A percentile compares a stretch with the other conserved stretches of the same genome.
phyloP scores from a whole-genome alignment of 169 alveolate species.

The Cryptosporidium sp. region DNA sequence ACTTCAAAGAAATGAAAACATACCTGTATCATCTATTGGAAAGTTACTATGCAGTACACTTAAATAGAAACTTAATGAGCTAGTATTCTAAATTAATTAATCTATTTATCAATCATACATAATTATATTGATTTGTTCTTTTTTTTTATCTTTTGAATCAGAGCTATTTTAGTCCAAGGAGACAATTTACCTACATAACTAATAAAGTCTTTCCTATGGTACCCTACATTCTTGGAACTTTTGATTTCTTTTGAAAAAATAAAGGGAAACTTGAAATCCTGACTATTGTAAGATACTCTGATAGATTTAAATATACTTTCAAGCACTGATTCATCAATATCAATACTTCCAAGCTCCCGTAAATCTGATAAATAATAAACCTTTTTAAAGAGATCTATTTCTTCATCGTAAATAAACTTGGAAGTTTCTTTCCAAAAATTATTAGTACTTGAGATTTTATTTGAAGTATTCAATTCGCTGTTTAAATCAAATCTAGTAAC shows the following conservation, averaged over 20 bases:
- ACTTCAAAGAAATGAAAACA: slow-evolving; percentile 59
- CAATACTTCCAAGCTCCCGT: not conserved
- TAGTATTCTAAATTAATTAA: not conserved
- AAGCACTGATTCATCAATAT: not conserved
- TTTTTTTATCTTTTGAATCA: slow-evolving; percentile 9
- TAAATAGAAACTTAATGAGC: slow-evolving; percentile 11
- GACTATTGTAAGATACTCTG: slow-evolving; percentile 7
- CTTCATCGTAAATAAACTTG: slow-evolving; percentile 36
- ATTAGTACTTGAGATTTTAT: not conserved
- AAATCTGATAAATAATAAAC: slow-evolving; percentile 25
- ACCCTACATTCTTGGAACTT: not conserved
- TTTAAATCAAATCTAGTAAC: not conserved
- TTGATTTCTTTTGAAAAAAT: not conserved
- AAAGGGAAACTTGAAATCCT: slow-evolving; percentile 19
- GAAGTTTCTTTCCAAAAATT: not conserved
- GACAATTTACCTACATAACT: slow-evolving; percentile 41
- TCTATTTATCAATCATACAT: not conserved
- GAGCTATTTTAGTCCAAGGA: slow-evolving; percentile 56
- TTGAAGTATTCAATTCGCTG: not conserved
- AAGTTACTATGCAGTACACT: slow-evolving; percentile 61
- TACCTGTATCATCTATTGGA: slow-evolving; percentile 63
- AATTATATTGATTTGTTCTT: not conserved
- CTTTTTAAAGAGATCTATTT: slow-evolving; percentile 37
- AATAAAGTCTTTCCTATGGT: slow-evolving; percentile 15
- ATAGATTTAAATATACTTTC: not conserved